These are phyloP conservation scores for Breynia disticha DNA, from an alignment of 441 rosid genomes.

Conservation along the genomic window DNA sequence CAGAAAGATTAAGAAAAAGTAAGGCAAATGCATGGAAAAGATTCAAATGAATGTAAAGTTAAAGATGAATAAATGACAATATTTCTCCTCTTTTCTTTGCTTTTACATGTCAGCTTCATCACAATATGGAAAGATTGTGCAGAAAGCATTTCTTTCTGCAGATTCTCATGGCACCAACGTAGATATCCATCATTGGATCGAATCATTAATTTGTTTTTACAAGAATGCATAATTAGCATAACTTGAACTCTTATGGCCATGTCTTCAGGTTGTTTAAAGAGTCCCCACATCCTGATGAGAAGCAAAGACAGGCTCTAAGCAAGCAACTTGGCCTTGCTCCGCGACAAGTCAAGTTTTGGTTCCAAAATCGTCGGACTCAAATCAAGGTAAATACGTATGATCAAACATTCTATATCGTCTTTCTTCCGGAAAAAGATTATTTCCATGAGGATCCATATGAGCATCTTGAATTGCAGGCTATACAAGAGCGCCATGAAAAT, in stretches of 20 bases:
- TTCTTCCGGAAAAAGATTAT: too few relatives aligned
- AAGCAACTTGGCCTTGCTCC: conserved; percentile 92
- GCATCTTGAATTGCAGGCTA: conserved; percentile 37
- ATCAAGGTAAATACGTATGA: conserved; percentile 2
- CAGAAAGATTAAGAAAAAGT: conserved; percentile 3
- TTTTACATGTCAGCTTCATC: too few relatives aligned
- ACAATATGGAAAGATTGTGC: too few relatives aligned
- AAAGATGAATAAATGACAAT: conserved; percentile 11
- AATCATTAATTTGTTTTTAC: too few relatives aligned
- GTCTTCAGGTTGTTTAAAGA: conserved; percentile 76
- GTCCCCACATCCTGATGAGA: conserved; percentile 98
- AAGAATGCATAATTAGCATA: neutral
- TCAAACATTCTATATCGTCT: too few relatives aligned
- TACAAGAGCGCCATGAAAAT: conserved; percentile 95
- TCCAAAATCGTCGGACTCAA: conserved; percentile 95
- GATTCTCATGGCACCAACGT: too few relatives aligned
- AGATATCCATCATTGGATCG: too few relatives aligned
- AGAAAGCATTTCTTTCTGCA: too few relatives aligned
- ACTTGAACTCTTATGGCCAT: neutral
- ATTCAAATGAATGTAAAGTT: conserved; percentile 12
- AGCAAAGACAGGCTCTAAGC: conserved; percentile 90
- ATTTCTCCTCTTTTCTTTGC: too few relatives aligned
- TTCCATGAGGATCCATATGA: too few relatives aligned
- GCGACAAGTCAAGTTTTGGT: conserved; percentile 98
- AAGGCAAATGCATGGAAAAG: conserved; percentile 12